Percentiles rank a stretch among this genome's conserved stretches.
These are phyloP conservation scores for Fusarium nygamai DNA, from an alignment of 2,329 filamentous ascomycete genomes.

Conservation along the genomic window DNA sequence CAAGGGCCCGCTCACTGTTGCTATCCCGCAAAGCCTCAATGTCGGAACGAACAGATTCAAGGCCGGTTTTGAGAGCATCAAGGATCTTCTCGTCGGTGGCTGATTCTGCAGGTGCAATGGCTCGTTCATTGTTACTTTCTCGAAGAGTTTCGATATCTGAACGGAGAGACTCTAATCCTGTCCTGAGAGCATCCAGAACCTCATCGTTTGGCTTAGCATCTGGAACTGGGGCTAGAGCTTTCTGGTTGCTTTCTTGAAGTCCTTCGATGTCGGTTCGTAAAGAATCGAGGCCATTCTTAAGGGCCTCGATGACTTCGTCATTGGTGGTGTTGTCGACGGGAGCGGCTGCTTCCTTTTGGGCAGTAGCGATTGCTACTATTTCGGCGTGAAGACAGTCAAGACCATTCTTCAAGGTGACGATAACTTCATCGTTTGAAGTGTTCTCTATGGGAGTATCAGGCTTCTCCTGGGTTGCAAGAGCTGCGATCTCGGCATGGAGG, in stretches of 20 bases:
- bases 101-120: slow-evolving; percentile 50
- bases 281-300: slow-evolving; percentile 39
- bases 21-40: slow-evolving; percentile 76
- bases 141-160: slow-evolving; percentile 75
- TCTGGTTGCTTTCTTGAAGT: slow-evolving; percentile 72
- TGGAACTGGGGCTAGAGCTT: slow-evolving; percentile 60
- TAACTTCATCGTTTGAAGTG: slow-evolving; percentile 73
- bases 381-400: slow-evolving; percentile 76
- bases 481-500: slow-evolving; percentile 73
- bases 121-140: slow-evolving; percentile 75
- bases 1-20: slow-evolving; percentile 59
- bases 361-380: slow-evolving; percentile 75
- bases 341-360: slow-evolving; percentile 55
- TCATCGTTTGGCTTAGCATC: slow-evolving; percentile 84
- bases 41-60: slow-evolving; percentile 77
- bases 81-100: slow-evolving; percentile 75
- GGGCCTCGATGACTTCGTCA: slow-evolving; percentile 34
- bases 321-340: slow-evolving; percentile 29
- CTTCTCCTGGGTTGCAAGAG: slow-evolving; percentile 68
- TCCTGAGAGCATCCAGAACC: slow-evolving; percentile 82
- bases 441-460: slow-evolving; percentile 42
- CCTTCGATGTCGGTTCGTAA: slow-evolving; percentile 38
- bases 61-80: slow-evolving; percentile 81
- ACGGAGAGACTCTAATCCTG: slow-evolving; percentile 77
- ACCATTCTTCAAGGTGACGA: slow-evolving; percentile 84